Evolutionary conservation across 306 rosid species (phyloP).

Genomic region (Fagus crenata): DNA sequence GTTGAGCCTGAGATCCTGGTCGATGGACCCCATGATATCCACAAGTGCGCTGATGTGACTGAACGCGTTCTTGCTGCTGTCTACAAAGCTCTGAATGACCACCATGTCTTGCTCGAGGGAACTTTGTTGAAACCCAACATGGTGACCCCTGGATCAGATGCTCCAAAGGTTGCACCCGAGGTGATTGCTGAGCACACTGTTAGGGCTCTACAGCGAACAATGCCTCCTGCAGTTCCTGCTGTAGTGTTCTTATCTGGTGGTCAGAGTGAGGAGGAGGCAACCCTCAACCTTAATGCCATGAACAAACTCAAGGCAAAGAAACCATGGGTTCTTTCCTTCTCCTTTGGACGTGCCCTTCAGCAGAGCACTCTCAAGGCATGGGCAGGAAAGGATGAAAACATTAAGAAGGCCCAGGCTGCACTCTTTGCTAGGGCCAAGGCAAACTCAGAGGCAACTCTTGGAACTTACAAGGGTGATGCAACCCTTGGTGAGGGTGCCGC

Average conservation of each 20-base stretch:
- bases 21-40: conserved; percentile 70
- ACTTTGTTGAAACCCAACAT: conserved; percentile 87
- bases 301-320: conserved; percentile 72
- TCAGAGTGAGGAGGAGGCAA: conserved; percentile 91
- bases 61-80: conserved; percentile 78
- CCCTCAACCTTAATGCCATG: conserved; percentile 76
- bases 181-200: conserved; percentile 73
- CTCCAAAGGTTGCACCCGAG: conserved; percentile 53
- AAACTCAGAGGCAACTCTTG: conserved; percentile 77
- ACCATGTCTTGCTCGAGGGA: conserved; percentile 76
- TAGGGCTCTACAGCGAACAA: conserved; percentile 62
- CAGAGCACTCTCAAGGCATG: conserved; percentile 88
- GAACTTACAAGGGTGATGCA: conserved; percentile 71
- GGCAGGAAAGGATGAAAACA: conserved; percentile 62
- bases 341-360: conserved; percentile 84
- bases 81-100: conserved; percentile 79
- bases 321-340: conserved; percentile 83
- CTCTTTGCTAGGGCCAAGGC: conserved; percentile 77
- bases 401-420: conserved; percentile 64
- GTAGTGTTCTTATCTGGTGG: conserved; percentile 83
- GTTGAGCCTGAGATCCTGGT: conserved; percentile 89
- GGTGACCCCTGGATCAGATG: conserved; percentile 84
- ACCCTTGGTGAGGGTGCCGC: conserved; percentile 61
- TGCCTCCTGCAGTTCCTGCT: conserved; percentile 77
- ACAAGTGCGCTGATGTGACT: conserved; percentile 70